A percentile compares a stretch with the other conserved stretches of the same genome.
Conservation (phyloP, 192 early-diverging fungal species). For the Gorgonomyces haynaldii region DNA sequence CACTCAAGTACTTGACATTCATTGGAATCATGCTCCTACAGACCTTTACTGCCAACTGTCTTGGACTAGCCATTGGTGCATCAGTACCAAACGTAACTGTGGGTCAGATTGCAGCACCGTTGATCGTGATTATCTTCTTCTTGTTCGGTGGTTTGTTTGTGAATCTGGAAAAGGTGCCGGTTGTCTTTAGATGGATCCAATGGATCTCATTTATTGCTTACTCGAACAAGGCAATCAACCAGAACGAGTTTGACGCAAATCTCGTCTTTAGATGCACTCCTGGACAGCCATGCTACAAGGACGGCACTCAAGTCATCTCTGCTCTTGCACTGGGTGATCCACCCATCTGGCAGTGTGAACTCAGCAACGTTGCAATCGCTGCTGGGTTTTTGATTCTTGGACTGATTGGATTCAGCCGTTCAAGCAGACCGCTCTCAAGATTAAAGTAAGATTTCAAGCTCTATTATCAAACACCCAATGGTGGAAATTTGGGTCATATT, state of each 20-base stretch:
- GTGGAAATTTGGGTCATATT: too few species aligned
- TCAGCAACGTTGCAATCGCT: constrained; percentile 9
- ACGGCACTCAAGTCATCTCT: constrained; percentile 7
- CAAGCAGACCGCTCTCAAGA: constrained; percentile 13
- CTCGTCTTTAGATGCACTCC: constrained; percentile 15
- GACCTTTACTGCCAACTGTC: constrained; percentile 12
- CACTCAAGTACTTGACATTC: constrained; percentile 8
- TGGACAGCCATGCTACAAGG: constrained; percentile 8
- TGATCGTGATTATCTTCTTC: constrained; percentile 29
- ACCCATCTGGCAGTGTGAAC: constrained; percentile 9
- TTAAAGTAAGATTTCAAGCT: too few species aligned
- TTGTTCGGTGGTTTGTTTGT: constrained; percentile 34
- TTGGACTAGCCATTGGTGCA: constrained; percentile 26
- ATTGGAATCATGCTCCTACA: constrained; percentile 11
- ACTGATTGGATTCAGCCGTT: constrained; percentile 10
- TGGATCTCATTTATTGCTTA: constrained; percentile 32
- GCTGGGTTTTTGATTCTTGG: constrained; percentile 9
- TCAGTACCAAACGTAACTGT: constrained; percentile 25
- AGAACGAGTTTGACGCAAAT: constrained; percentile 33
- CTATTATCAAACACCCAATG: too few species aligned
- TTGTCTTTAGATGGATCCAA: constrained; percentile 23
- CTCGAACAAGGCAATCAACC: constrained; percentile 26
- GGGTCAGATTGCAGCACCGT: constrained; percentile 30
- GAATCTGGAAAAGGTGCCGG: constrained; percentile 19
- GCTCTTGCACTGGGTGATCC: constrained; percentile 1